Evolutionary conservation across 495 filamentous ascomycete species (phyloP).

Genomic region (Neurospora sp.): DNA sequence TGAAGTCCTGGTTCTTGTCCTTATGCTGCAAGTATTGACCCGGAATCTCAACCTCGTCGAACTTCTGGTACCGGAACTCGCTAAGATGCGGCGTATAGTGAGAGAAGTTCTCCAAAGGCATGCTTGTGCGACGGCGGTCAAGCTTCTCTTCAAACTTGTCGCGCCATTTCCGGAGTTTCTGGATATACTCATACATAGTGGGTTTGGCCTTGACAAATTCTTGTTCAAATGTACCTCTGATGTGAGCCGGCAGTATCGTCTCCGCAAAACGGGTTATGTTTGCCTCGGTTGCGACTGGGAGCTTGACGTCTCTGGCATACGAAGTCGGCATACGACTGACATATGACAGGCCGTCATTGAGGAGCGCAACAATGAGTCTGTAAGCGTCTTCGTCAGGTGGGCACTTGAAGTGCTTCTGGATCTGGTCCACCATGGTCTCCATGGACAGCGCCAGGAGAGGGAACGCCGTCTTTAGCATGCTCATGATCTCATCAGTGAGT

Average conservation of each 20-base stretch:
- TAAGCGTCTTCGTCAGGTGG: slow-evolving; percentile 98
- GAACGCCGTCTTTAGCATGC: slow-evolving; percentile 88
- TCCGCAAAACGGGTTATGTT: slow-evolving; percentile 97
- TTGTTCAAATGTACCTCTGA: slow-evolving; percentile 85
- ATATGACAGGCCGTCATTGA: slow-evolving; percentile 87
- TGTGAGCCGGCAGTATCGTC: slow-evolving; percentile 86
- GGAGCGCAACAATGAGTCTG: slow-evolving; percentile 87
- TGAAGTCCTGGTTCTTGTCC: slow-evolving; percentile 97
- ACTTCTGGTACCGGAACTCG: slow-evolving; percentile 94
- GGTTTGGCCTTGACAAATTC: slow-evolving; percentile 92
- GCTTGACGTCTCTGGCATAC: slow-evolving; percentile 83
- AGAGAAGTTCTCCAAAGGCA: slow-evolving; percentile 54
- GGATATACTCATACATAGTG: slow-evolving; percentile 95
- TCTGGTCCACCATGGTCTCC: slow-evolving; percentile 99
- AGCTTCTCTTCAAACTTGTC: slow-evolving; percentile 98
- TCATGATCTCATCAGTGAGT: slow-evolving; percentile 88
- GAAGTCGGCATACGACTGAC: slow-evolving; percentile 75
- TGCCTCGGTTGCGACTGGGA: slow-evolving; percentile 80
- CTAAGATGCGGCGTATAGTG: slow-evolving; percentile 77
- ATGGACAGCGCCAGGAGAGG: slow-evolving; percentile 92
- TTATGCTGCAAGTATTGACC: slow-evolving; percentile 94
- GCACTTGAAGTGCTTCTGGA: slow-evolving; percentile 97
- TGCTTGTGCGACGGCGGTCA: slow-evolving; percentile 63
- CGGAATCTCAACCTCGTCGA: slow-evolving; percentile 96
- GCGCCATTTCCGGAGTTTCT: slow-evolving; percentile 90